Conservation (phyloP, 1,139 yeast genomes). For the Sugiyamaella grinbergsii region DNA sequence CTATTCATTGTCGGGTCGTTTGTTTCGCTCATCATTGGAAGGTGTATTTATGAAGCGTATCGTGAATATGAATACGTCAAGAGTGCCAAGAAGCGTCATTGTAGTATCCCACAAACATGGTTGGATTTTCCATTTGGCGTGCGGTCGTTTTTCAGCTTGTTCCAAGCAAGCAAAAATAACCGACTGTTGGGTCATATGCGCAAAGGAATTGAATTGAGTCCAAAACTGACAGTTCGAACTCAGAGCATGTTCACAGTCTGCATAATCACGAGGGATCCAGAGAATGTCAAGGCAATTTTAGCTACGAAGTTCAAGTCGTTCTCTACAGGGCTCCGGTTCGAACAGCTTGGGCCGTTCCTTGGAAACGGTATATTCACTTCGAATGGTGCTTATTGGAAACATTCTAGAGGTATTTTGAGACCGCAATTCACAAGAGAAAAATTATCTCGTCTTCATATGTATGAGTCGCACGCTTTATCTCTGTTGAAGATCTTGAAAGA, state of each 20-base stretch:
- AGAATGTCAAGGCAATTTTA: slow-evolving; percentile 36
- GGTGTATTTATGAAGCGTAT: slow-evolving; percentile 1
- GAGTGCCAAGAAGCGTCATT: not conserved
- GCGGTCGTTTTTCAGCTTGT: slow-evolving; percentile 13
- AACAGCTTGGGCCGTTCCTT: slow-evolving; percentile 47
- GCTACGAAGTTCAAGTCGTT: slow-evolving; percentile 51
- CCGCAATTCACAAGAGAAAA: slow-evolving; percentile 62
- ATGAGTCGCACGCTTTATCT: slow-evolving; percentile 41
- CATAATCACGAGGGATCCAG: slow-evolving; percentile 52
- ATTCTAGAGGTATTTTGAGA: slow-evolving; percentile 57
- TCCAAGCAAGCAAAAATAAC: slow-evolving; percentile 14
- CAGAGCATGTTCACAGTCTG: slow-evolving; percentile 23
- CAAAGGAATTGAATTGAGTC: slow-evolving; percentile 8
- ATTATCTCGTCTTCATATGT: slow-evolving; percentile 51
- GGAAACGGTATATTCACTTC: slow-evolving; percentile 63
- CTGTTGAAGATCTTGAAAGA: slow-evolving; percentile 17
- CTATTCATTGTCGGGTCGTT: not conserved
- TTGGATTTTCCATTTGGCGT: slow-evolving; percentile 27
- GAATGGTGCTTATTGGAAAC: slow-evolving; percentile 59
- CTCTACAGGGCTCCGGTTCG: slow-evolving; percentile 53
- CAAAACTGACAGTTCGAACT: slow-evolving; percentile 20
- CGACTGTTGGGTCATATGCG: slow-evolving; percentile 14
- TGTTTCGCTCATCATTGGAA: not conserved
- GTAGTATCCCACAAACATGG: slow-evolving; percentile 2
- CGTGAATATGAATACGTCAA: slow-evolving; percentile 2